phyloP scores from a whole-genome alignment of 2,329 filamentous ascomycete genomes.

The Fusarium sp. region DNA sequence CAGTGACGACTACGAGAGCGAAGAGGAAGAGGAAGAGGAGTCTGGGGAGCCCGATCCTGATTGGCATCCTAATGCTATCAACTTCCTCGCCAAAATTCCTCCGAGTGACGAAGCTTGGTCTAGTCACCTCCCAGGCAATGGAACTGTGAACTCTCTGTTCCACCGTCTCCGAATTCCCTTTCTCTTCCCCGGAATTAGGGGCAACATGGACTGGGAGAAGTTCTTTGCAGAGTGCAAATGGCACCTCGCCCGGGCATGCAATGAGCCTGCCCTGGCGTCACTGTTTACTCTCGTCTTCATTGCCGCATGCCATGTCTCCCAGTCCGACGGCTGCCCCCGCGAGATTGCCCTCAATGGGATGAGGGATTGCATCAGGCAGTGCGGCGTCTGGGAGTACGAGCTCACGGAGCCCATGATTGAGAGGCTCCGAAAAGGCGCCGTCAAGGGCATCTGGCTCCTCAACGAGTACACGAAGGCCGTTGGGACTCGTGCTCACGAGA shows the following conservation, averaged over 20 bases:
- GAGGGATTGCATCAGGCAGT: conserved; percentile 6
- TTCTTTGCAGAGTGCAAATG: conserved; percentile 19
- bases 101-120: conserved; percentile 21
- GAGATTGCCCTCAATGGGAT: conserved; percentile 6
- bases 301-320: conserved; percentile 24
- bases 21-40: background rate
- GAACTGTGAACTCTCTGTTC: conserved; percentile 7
- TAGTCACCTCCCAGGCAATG: conserved; percentile 13
- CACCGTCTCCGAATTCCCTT: conserved; percentile 7
- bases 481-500: conserved; percentile 26
- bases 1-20: background rate
- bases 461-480: conserved; percentile 10
- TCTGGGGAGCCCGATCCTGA: background rate
- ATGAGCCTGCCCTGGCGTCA: conserved; percentile 9
- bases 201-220: background rate
- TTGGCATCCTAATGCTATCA: conserved; percentile 20
- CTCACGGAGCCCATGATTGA: conserved; percentile 15
- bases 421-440: conserved; percentile 12
- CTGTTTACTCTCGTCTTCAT: conserved; percentile 28
- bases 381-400: conserved; percentile 13
- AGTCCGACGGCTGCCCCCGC: conserved; percentile 6
- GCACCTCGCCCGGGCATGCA: conserved; percentile 2
- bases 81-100: conserved; percentile 21
- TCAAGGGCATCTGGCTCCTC: conserved; percentile 23
- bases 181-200: background rate